Evolutionary conservation across 768 basidiomycete species (phyloP), one percentile per base, ranked within the genome.

Genomic region (Pleurotus djamor): DNA sequence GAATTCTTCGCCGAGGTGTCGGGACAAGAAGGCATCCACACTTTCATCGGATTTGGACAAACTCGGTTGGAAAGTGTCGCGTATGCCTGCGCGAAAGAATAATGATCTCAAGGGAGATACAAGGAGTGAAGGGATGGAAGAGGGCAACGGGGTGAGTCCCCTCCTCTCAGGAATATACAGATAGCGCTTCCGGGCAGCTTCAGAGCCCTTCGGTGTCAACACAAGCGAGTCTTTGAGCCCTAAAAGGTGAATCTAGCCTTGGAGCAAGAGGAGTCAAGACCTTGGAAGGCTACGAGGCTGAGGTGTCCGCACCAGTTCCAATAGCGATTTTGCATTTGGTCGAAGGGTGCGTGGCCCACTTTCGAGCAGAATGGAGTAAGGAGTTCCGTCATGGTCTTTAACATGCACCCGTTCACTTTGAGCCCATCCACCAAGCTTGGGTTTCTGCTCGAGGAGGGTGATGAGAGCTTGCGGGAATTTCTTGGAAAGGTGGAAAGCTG

Each of bases 371-470:
- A 94, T 79, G 10, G 73, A 75, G 5, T 68, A 69, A 48, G 63
- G 51, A 13, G 58, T 4, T 71, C 67, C 4, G 45, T 54, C 55
- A 4, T 62, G 50, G 35, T 63, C 52, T 4, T 65, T 67, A 7
- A 91, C 63, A 6, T 73, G 63, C 17, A 88, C 77, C 14, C 80
- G 79, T 58, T 85, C 79, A 51, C 83, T 89, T 55, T 74, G 78
- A 0, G 94, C 82, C 96, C 95, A 98, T n/a, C 96, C 96, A 10
- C 96, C 96, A 4, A 89, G 70, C 2, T 84, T 76, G 0, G 71
- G 51, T 6, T 83, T 73, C 61, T 78, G 83, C 65, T 98, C 95
- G 32, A 96, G 63, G 10, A 98, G 66, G 1, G 85, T 82, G 59
- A 97, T 83, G 7, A 72, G 75, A 0, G 82, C 64, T 8, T 69